phyloP scores from a whole-genome alignment of 1,139 yeast genomes.

The Nematodospora anomalae region DNA sequence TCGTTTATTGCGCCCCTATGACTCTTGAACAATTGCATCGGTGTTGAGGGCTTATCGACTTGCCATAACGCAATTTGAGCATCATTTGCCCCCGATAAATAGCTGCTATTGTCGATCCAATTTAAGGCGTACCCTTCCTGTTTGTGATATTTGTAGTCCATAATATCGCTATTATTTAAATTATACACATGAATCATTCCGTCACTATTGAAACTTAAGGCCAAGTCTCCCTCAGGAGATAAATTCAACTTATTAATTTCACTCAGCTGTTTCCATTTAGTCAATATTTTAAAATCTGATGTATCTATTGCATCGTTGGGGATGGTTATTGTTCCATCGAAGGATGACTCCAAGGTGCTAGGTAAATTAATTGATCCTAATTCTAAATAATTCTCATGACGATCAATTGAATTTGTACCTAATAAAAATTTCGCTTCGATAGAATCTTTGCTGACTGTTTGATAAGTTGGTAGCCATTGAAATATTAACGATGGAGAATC shows the following conservation, averaged over 20 bases:
- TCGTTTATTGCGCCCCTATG: slow-evolving; percentile 59
- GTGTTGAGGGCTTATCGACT: slow-evolving; percentile 40
- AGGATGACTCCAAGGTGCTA: slow-evolving; percentile 44
- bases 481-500: slow-evolving; percentile 60
- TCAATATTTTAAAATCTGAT: slow-evolving; percentile 35
- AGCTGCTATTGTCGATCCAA: slow-evolving; percentile 52
- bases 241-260: slow-evolving; percentile 51
- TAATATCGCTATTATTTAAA: slow-evolving; percentile 24
- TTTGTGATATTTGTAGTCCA: slow-evolving; percentile 57
- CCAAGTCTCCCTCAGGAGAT: slow-evolving; percentile 34
- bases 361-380: slow-evolving; percentile 52
- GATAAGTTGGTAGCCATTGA: slow-evolving; percentile 47
- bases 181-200: slow-evolving; percentile 51
- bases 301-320: slow-evolving; percentile 18
- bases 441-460: slow-evolving; percentile 27
- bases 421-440: slow-evolving; percentile 43
- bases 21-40: slow-evolving; percentile 42
- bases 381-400: slow-evolving; percentile 44
- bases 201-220: slow-evolving; percentile 51
- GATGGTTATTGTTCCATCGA: slow-evolving; percentile 23
- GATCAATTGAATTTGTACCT: slow-evolving; percentile 49
- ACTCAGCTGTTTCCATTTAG: slow-evolving; percentile 54
- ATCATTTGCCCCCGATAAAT: slow-evolving; percentile 71
- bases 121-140: slow-evolving; percentile 71
- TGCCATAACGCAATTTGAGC: slow-evolving; percentile 73